Evolutionary conservation across 305 asterid genomes (phyloP), one percentile per base, ranked within the genome.

Genomic region (Plantago coronopus): DNA sequence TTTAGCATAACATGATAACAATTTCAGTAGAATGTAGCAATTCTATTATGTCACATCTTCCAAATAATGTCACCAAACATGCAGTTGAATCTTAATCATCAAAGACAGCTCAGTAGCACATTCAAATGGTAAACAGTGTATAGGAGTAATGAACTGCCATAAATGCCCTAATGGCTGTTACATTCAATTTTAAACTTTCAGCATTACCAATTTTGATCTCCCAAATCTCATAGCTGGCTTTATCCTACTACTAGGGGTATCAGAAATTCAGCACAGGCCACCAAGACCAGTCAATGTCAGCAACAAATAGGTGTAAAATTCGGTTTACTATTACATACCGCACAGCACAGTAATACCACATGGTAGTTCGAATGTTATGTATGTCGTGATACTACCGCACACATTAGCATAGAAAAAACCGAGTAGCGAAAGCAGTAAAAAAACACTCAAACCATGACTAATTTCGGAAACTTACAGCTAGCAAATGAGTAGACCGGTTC

Each of bases 401-500:
- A n/a, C n/a, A n/a, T n/a, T n/a, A n/a, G n/a, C n/a, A n/a, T n/a
- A n/a, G n/a, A n/a, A n/a, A n/a, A n/a, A n/a, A n/a, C n/a, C n/a
- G n/a, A 69, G 72, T 74, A 88, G 86, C 76, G 68, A 67, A 55
- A 57, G 23, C 58, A 16, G 86, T 84, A 79, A 83, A 74, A 78
- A 68, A 66, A 37, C 57, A 22, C 43, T 21, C 38, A 68, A 43
- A 64, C 64, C 61, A 47, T 56, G 67, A 63, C 68, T 47, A 44
- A 53, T 67, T n/a, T 0, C 21, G 64, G 3, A 63, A 61, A 80
- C 95, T 83, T 77, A 93, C 97, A n/a, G 99, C 99, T 9, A 87
- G 89, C 63, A 89, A 70, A 78, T 93, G 87, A 0, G 93, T 74
- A 3, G 99, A 93, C 34, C 99, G 99, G 68, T 93, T 93, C 81